Evolutionary conservation across 2,329 filamentous ascomycete genomes (phyloP), one percentile per base, ranked within the genome.

Genomic region (Myriosclerotinia scirpicola): DNA sequence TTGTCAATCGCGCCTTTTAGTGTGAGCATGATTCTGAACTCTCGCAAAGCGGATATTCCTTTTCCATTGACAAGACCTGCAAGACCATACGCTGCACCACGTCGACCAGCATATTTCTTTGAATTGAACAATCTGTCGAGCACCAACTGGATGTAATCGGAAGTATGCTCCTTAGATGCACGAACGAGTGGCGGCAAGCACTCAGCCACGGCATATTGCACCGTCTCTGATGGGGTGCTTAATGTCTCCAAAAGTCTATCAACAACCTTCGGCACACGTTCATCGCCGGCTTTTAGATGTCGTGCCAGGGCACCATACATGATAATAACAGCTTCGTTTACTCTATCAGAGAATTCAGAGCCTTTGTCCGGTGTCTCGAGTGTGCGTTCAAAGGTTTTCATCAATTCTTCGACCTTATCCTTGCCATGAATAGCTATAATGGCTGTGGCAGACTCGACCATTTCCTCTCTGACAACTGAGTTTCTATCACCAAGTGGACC

Each of bases 301-400:
- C 91, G 88, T 54, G 93, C 95, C 48, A 99, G 81, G 62, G 96
- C 94, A 76, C 95, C 95, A 74, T 99, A 99, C 77, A 99, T 90
- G 73, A 99, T 95, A 72, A 99, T 93, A 63, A 99, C 93, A 22
- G 96, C 95, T 79, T 99, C 95, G 73, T 97, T 97, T 70, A 98
- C 90, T 68, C 92, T 87, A 78, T 99, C 96, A 22, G 91, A 89
- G 64, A 89, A 87, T 71, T 93, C 87, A 0, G 89, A 93, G 67
- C 88, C 90, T 76, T 90, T 91, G 77, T 95, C 92, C 3, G 93
- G 90, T 3, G 87, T 88, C 75, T 94, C 93, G n/a, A 99, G 82
- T 0, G 92, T 93, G 34, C 84, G 85, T 78, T 99, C 95, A 75
- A 98, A 96, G 17, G 94, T 88, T 74, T 90, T 87, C 93, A 99